phyloP scores from a whole-genome alignment of 345 rosid species.

The Garcia nutans region DNA sequence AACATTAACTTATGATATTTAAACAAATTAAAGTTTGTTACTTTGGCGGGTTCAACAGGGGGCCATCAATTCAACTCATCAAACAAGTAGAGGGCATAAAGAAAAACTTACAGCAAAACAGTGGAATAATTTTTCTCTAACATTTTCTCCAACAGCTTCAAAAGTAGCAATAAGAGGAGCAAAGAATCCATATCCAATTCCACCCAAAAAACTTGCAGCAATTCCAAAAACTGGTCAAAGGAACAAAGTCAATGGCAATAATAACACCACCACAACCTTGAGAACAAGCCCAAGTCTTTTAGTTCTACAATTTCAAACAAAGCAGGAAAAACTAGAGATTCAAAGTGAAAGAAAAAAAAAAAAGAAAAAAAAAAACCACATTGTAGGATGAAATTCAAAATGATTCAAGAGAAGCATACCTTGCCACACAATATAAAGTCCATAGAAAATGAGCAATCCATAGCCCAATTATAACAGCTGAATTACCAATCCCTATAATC shows the following conservation, averaged over 20 bases:
- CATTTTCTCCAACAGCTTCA: constrained; percentile 63
- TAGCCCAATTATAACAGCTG: constrained; percentile 63
- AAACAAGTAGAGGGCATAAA: not conserved
- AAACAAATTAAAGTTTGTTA: not conserved
- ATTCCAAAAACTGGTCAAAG: constrained; percentile 72
- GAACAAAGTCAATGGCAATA: constrained; percentile 61
- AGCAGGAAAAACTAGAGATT: not conserved
- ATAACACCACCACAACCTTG: constrained; percentile 54
- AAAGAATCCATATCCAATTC: constrained; percentile 72
- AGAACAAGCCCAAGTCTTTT: constrained; percentile 66
- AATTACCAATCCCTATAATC: constrained; percentile 52
- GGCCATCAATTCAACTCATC: not conserved
- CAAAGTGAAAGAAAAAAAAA: constrained; percentile 1
- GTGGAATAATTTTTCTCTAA: constrained; percentile 62
- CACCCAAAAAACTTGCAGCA: constrained; percentile 65
- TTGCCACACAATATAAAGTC: constrained; percentile 71
- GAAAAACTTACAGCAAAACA: constrained; percentile 56
- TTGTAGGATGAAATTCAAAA: not conserved
- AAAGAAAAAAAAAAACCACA: no score
- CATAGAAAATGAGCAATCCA: constrained; percentile 81
- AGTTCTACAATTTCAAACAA: constrained; percentile 40
- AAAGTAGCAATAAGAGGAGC: constrained; percentile 76
- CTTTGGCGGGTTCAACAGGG: not conserved
- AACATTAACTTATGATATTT: not conserved
- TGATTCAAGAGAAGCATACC: constrained; percentile 33